Conservation (phyloP, 495 filamentous ascomycete species). For the Aspergillus nidulans region DNA sequence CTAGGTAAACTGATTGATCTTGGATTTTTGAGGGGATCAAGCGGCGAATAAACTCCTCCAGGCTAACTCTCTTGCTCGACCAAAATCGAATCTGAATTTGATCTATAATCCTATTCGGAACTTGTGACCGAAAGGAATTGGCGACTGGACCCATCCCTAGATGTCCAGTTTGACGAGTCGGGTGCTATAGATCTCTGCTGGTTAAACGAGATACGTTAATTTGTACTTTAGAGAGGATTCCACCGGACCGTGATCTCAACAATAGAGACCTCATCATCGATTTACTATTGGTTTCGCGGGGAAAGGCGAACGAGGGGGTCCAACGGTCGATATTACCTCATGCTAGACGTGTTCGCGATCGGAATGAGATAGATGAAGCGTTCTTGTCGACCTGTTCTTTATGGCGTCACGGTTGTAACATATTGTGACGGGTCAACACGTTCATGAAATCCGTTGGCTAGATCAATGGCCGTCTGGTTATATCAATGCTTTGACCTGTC, state of each 20-base stretch:
- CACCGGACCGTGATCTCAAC: not conserved
- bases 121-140: not conserved
- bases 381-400: not conserved
- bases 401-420: not conserved
- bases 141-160: too few relatives aligned
- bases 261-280: not conserved
- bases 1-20: not conserved
- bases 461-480: not conserved
- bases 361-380: not conserved
- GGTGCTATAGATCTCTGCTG: not conserved
- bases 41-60: not conserved
- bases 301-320: not conserved
- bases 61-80: not conserved
- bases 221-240: too few relatives aligned
- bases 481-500: not conserved
- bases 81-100: not conserved
- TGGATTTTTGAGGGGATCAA: not conserved
- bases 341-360: not conserved
- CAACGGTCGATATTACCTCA: not conserved
- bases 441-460: not conserved
- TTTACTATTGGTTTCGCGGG: not conserved
- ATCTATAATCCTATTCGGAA: too few relatives aligned
- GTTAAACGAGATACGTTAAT: not conserved
- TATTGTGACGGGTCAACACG: not conserved
- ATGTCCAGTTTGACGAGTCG: not conserved